Base-by-base conservation (phyloP, 495 filamentous ascomycete genomes). In the Penicillium fimorum region DNA sequence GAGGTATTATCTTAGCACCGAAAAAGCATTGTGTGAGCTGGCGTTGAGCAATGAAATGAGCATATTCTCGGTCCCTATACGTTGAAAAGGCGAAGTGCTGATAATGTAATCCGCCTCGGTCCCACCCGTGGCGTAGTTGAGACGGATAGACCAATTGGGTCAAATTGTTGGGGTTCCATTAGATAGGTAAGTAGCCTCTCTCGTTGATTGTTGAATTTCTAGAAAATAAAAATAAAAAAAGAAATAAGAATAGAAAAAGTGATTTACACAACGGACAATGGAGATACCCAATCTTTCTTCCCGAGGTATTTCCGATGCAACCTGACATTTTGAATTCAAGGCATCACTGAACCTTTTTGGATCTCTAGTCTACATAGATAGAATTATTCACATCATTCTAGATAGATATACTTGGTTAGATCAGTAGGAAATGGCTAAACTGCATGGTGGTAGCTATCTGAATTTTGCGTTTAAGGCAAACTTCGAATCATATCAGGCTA, bases 91-190 rank as follows among this genome's bases (percentile, higher is more conserved):
- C 44, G n/a, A 29, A 29, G 22, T 22, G 15, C 25, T 29, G 44
- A 46, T 46, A 46, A 46, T 46, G 44, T 46, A 46, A 46, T 46
- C 44, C 44, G 15, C 44, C 44, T 46, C 44, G 44, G 44, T 37
- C 33, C 44, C 44, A 46, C 44, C 41, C 12, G 8, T 27, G 25
- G 25, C 17, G 42, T 27, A 27, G 42, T 45, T 45, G 42, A 11
- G 42, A 44, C 24, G 5, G 13, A 44, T 25, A 44, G 20, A 25
- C 42, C 43, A 10, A 29, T 29, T 29, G 44, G 8, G 15, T 46
- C 18, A 24, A 13, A n/a, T 15, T 29, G 44, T 46, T 29, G 44
- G 38, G 41, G 33, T 37, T n/a, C 33, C 15, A 37, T 13, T 37
- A n/a, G 15, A 37, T n/a, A n/a, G n/a, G n/a, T n/a, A n/a, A n/a